phyloP scores from a whole-genome alignment of 2,329 filamentous ascomycete genomes.

The Monilinia polystroma region DNA sequence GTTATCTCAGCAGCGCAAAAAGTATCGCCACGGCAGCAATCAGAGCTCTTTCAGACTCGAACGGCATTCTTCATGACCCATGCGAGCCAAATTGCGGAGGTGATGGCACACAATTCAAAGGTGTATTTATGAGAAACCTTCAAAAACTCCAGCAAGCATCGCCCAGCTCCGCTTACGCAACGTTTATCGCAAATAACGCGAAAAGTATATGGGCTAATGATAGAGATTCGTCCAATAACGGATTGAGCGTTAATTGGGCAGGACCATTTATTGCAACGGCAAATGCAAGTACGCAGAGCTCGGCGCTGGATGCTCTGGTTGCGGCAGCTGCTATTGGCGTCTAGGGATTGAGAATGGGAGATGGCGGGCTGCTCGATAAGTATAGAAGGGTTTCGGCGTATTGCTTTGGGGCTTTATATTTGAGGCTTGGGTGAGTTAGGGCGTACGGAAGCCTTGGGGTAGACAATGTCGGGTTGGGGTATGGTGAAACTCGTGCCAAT shows the following conservation, averaged over 20 bases:
- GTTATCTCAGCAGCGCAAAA: slow-evolving; percentile 48
- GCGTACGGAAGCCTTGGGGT: background rate
- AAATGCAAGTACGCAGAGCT: slow-evolving; percentile 61
- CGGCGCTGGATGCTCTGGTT: slow-evolving; percentile 66
- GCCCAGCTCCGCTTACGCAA: slow-evolving; percentile 49
- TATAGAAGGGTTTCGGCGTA: background rate
- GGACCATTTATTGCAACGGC: slow-evolving; percentile 55
- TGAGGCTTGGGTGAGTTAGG: background rate
- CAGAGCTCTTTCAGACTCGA: slow-evolving; percentile 44
- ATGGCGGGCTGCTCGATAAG: background rate
- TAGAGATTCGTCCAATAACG: slow-evolving; percentile 46
- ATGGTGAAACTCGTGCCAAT: background rate
- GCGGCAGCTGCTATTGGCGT: slow-evolving; percentile 47
- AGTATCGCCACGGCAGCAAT: slow-evolving; percentile 57
- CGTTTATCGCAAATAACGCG: slow-evolving; percentile 62
- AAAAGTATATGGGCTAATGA: slow-evolving; percentile 63
- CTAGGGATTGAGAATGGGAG: background rate
- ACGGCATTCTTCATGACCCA: slow-evolving; percentile 53
- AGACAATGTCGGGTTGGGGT: background rate
- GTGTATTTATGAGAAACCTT: slow-evolving; percentile 67
- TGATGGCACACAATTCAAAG: slow-evolving; percentile 70
- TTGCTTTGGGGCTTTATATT: background rate
- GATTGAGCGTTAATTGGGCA: slow-evolving; percentile 62
- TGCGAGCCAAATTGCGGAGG: slow-evolving; percentile 50
- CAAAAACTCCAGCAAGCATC: slow-evolving; percentile 50